These are phyloP conservation scores for Celoporthe dispersa DNA, from an alignment of 2,329 filamentous ascomycete species.

Conservation along the genomic window DNA sequence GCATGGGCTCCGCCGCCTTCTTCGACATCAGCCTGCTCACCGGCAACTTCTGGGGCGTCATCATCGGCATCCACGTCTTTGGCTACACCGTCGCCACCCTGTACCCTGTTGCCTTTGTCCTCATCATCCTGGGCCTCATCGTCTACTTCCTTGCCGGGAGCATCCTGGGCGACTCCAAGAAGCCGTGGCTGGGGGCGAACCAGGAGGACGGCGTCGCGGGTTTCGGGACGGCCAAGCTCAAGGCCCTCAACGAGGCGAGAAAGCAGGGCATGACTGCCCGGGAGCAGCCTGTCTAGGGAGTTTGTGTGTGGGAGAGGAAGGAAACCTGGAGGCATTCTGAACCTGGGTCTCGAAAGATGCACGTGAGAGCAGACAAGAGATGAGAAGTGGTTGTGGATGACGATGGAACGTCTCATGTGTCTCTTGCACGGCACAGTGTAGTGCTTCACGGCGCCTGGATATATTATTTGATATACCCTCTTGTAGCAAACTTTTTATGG, in stretches of 20 bases:
- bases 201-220: constrained; percentile 83
- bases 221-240: constrained; percentile 82
- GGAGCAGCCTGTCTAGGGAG: constrained; percentile 19
- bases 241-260: constrained; percentile 64
- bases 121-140: constrained; percentile 84
- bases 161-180: constrained; percentile 83
- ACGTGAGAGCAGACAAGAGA: not conserved
- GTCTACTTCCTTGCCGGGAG: constrained; percentile 87
- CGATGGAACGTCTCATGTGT: not conserved
- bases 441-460: not conserved
- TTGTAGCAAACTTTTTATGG: not conserved
- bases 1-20: constrained; percentile 89
- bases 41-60: constrained; percentile 95
- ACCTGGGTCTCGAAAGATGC: not conserved
- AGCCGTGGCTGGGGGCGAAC: constrained; percentile 90
- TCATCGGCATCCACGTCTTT: constrained; percentile 89
- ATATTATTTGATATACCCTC: not conserved
- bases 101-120: constrained; percentile 93
- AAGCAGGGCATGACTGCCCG: constrained; percentile 41
- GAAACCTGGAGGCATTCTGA: not conserved
- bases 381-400: not conserved
- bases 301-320: not conserved
- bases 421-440: not conserved
- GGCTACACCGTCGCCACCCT: constrained; percentile 80
- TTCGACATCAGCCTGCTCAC: constrained; percentile 96